Base-by-base conservation (phyloP, 371 early-diverging fungal species). In the Mortierella sp. region DNA sequence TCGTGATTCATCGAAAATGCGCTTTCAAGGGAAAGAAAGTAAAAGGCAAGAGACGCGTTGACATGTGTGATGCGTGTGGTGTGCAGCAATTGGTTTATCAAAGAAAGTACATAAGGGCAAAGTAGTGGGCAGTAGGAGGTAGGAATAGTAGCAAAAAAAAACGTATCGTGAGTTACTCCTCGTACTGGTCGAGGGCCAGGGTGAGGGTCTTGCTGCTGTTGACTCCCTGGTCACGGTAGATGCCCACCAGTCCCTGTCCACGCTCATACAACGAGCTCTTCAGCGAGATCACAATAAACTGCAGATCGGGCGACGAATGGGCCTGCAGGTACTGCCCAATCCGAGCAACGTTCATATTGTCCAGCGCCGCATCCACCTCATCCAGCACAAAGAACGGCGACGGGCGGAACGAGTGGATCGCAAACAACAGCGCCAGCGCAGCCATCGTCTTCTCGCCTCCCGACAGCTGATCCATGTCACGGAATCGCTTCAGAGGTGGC, bases 361-460 rank as follows among this genome's bases (percentile, higher is more conserved):
- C 99, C 45, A 99, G 89, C 0, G 99, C 99, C 9, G 99, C 98
- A 88, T 99, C 99, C 9, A 99, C 97, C 88, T 99, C 99, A 86
- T 99, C 99, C 75, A 99, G 90, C 7, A 99, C 96, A 91, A 99
- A 99, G 91, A 99, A 99, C 2, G 99, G 99, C 11, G 99, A 94
- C 19, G 99, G 99, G 48, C 94, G 94, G 88, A 92, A 98, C 86
- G 93, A 92, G 85, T 99, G 98, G 78, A 99, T 94, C 45, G 99
- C 99, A 89, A 99, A 98, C 76, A 99, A 90, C 64, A 99, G 88
- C 16, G 99, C 97, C 31, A 99, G 87, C 2, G 98, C 97, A 0
- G 99, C 99, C 34, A 99, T 96, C 19, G 99, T 99, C 91, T 98
- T 99, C 89, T 99, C 99, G 75, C 99, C 99, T 34, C 99, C 99